Percentiles rank a stretch among this genome's conserved stretches.
Conservation (phyloP, 2,329 filamentous ascomycete species). For the Ambrosiella cleistominuta region DNA sequence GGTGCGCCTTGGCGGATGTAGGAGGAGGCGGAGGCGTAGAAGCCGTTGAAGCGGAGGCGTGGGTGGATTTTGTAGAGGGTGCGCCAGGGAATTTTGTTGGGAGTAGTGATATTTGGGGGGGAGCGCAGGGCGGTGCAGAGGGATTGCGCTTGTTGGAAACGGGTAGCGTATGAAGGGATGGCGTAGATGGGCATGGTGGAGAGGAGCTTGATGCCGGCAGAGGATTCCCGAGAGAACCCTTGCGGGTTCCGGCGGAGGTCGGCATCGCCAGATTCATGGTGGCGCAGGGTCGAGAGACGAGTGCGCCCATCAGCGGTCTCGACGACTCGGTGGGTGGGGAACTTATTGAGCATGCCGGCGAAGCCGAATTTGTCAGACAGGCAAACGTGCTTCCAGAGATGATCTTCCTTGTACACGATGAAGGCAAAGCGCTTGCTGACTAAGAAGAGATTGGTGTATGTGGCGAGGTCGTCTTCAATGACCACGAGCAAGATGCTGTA, state of each 20-base stretch:
- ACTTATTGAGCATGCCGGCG: conserved; percentile 65
- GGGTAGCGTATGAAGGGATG: conserved; percentile 16
- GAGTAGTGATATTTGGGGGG: conserved; percentile 15
- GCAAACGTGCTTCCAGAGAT: conserved; percentile 68
- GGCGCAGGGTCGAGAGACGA: not conserved
- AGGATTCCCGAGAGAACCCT: too few relatives aligned
- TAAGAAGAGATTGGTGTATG: conserved; percentile 55
- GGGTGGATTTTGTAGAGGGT: conserved; percentile 67
- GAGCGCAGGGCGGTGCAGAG: conserved; percentile 19
- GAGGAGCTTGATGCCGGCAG: not conserved
- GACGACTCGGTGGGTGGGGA: conserved; percentile 28
- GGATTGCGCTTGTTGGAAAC: conserved; percentile 11
- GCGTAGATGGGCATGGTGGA: conserved; percentile 19
- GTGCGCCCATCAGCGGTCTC: not conserved
- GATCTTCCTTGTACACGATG: conserved; percentile 66
- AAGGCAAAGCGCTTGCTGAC: conserved; percentile 82
- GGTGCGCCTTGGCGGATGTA: conserved; percentile 57
- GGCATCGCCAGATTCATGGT: not conserved
- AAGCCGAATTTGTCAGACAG: conserved; percentile 60
- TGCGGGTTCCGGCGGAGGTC: not conserved
- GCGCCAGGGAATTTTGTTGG: conserved; percentile 38
- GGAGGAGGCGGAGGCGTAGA: conserved; percentile 94
- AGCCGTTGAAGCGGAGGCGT: conserved; percentile 80
- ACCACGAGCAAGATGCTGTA: conserved; percentile 59
- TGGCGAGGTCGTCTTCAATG: conserved; percentile 56